Base-by-base conservation (phyloP, 1,139 yeast species). In the Kurtzmaniella natalensis region DNA sequence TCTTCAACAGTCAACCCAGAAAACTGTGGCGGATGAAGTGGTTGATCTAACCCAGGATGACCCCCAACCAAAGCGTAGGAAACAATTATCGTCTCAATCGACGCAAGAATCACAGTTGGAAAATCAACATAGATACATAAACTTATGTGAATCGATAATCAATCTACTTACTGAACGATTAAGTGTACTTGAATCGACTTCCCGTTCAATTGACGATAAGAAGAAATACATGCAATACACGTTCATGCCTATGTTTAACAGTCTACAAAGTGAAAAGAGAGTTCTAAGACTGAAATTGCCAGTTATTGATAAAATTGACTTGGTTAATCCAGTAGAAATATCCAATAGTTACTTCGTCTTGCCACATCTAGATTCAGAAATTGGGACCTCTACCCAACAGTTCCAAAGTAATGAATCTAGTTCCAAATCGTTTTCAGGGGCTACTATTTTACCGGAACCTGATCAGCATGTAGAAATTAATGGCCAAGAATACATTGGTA, bases 151-250 rank as follows among this genome's bases (percentile, higher is more conserved):
- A 32, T 38, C 45, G 10, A 59, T 57, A 28, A 54, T 54, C 28
- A 43, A 48, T 27, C 42, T 61, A 13, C 48, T 62, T 5, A 47
- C 55, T 17, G 53, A 59, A 37, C 37, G 62, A 35, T 53, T 58
- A 32, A 35, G 45, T 5, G 50, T 53, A 5, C 59, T 52, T 34
- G 67, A 61, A 38, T 61, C 67, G 4, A 55, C 67, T 1, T 54
- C 64, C n/a, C 51, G 61, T 9, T 60, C 69, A 3, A 41, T 57
- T 7, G 68, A 62, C 37, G 58, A 55, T 9, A 64, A 64, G 37
- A 47, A 53, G 24, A 42, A 46, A 18, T 58, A 59, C 44, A 48
- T 57, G 17, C 35, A 37, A 17, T 39, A 39, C n/a, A 47, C 50
- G 15, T 57, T 53, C 33, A 44, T 44, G 8, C 58, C 60, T 0